Conservation (phyloP, 345 rosid genomes). For the Anacardium occidentale region DNA sequence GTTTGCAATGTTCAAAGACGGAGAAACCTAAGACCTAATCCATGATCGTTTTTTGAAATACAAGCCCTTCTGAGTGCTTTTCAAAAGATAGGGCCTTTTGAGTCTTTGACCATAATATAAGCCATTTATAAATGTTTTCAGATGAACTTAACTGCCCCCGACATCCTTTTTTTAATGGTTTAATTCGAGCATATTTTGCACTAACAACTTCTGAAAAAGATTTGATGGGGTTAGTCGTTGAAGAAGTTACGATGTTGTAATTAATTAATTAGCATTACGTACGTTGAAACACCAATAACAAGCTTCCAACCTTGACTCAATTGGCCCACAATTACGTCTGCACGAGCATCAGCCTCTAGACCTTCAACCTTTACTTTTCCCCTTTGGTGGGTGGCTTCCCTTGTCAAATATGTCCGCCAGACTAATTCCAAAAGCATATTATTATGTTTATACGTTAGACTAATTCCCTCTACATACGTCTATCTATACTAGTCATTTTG, state of each 20-base stretch:
- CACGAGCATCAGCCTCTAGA: not conserved
- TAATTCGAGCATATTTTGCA: not conserved
- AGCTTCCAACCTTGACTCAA: not conserved
- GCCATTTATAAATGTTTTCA: not conserved
- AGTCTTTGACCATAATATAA: not conserved
- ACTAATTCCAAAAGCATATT: constrained; percentile 5
- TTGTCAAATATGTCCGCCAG: constrained; percentile 43
- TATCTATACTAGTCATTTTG: too few relatives aligned
- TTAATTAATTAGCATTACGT: not conserved
- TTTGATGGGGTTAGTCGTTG: not conserved
- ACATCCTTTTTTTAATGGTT: not conserved
- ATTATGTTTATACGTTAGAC: not conserved
- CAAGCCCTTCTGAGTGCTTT: not conserved
- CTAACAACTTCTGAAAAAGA: not conserved
- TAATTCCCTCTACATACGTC: not conserved
- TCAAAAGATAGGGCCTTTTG: not conserved
- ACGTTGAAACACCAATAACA: not conserved
- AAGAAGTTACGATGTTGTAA: too few relatives aligned
- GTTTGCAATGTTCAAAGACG: constrained; percentile 12
- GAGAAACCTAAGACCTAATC: constrained; percentile 18
- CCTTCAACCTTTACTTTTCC: constrained; percentile 29
- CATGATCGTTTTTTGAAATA: constrained; percentile 7
- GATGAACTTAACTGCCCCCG: not conserved
- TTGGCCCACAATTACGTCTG: constrained; percentile 28
- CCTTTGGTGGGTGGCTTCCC: not conserved